Conservation (phyloP, 106 monocot genomes). For the Cymbidium sinense region DNA sequence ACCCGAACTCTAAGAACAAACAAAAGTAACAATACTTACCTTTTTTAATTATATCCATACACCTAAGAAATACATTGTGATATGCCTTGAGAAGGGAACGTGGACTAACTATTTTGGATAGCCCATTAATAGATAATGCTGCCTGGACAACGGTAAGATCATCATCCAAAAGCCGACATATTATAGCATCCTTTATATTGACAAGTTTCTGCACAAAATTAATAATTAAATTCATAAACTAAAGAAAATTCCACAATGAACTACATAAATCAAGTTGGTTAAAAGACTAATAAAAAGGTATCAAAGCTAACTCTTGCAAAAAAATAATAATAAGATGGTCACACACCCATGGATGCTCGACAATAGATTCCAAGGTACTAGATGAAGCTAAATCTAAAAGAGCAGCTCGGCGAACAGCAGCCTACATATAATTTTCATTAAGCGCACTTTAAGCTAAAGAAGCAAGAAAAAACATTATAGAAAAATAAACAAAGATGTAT, state of each 20-base stretch:
- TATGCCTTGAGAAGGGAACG: slow-evolving; percentile 44
- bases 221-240: neutral
- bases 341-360: slow-evolving; percentile 38
- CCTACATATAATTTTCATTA: slow-evolving; percentile 22
- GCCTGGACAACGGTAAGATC: slow-evolving; percentile 78
- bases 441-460: neutral
- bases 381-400: slow-evolving; percentile 51
- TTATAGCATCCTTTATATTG: slow-evolving; percentile 51
- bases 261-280: neutral
- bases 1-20: too few species aligned
- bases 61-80: slow-evolving; percentile 52
- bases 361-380: slow-evolving; percentile 25
- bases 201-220: slow-evolving; percentile 41
- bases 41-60: slow-evolving; percentile 35
- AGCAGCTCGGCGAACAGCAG: slow-evolving; percentile 58
- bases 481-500: neutral
- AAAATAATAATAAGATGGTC: neutral
- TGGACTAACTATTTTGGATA: slow-evolving; percentile 33
- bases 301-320: slow-evolving; percentile 2
- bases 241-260: neutral
- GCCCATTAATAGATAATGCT: slow-evolving; percentile 64
- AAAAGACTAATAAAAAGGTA: neutral
- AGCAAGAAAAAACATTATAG: neutral
- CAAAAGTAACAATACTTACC: slow-evolving; percentile 21
- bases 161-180: slow-evolving; percentile 61